A percentile compares a stretch with the other conserved stretches of the same genome.
These are phyloP conservation scores for Yamadazyma trypodendri DNA, from an alignment of 1,139 yeast genomes.

Conservation along the genomic window DNA sequence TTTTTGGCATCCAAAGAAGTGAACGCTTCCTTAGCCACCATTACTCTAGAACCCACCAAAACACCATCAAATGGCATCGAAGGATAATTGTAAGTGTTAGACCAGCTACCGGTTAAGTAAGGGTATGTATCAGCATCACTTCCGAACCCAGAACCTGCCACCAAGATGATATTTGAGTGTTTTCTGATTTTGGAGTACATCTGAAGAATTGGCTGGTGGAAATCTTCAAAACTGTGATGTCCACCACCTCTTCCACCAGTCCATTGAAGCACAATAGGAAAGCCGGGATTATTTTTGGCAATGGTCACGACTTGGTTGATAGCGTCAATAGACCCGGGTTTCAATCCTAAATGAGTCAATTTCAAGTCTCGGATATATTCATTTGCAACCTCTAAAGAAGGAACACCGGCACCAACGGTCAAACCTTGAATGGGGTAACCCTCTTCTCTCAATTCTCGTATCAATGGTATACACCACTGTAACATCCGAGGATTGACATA, in stretches of 20 bases:
- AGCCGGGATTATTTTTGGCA: constrained; percentile 92
- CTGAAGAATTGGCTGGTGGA: constrained; percentile 95
- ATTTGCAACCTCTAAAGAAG: constrained; percentile 93
- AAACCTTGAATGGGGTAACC: constrained; percentile 96
- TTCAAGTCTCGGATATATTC: constrained; percentile 94
- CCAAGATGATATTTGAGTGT: constrained; percentile 79
- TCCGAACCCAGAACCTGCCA: constrained; percentile 99
- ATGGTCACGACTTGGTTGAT: constrained; percentile 82
- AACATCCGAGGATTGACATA: constrained; percentile 97
- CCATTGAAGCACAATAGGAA: constrained; percentile 98
- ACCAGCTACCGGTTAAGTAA: constrained; percentile 96
- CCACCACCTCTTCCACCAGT: constrained; percentile 99
- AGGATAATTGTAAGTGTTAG: constrained; percentile 79
- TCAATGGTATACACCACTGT: constrained; percentile 98
- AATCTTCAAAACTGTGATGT: constrained; percentile 97
- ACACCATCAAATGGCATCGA: constrained; percentile 99
- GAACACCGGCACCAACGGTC: constrained; percentile 99
- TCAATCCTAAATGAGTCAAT: constrained; percentile 89
- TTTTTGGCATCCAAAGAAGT: constrained; percentile 93
- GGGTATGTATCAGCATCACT: constrained; percentile 96
- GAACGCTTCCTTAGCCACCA: constrained; percentile 95
- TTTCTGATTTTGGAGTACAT: constrained; percentile 95
- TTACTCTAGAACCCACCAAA: constrained; percentile 91
- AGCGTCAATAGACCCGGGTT: constrained; percentile 97
- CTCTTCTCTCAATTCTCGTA: constrained; percentile 79